A percentile compares a stretch with the other conserved stretches of the same genome.
phyloP scores from a whole-genome alignment of 257 asterid species.

The Coffea canephora region DNA sequence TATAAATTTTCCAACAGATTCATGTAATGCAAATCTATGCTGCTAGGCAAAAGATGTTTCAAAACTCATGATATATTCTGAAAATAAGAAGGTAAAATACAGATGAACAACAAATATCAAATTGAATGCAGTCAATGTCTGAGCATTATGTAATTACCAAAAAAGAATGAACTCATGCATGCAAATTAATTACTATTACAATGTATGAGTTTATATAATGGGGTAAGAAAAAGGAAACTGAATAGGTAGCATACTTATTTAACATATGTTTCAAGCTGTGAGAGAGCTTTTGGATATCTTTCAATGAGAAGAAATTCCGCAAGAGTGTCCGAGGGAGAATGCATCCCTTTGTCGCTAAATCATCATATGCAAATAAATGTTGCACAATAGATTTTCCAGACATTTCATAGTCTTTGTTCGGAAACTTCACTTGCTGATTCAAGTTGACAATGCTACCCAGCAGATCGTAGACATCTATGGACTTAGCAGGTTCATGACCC shows the following conservation, averaged over 20 bases:
- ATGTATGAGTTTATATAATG: background rate
- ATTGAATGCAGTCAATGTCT: background rate
- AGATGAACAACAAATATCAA: background rate
- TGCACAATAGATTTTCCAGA: slow-evolving; percentile 38
- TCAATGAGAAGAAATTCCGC: slow-evolving; percentile 28
- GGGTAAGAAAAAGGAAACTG: background rate
- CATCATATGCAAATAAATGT: slow-evolving; percentile 23
- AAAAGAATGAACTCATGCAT: background rate
- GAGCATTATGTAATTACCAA: background rate
- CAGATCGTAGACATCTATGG: slow-evolving; percentile 47
- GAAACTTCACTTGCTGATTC: slow-evolving; percentile 26
- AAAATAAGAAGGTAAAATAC: background rate
- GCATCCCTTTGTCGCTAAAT: slow-evolving; percentile 27
- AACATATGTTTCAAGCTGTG: slow-evolving; percentile 57
- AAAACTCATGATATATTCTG: background rate
- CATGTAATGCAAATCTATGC: background rate
- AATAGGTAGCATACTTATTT: slow-evolving; percentile 49
- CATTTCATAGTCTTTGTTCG: slow-evolving; percentile 25
- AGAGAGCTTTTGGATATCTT: slow-evolving; percentile 47
- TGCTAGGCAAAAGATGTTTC: background rate
- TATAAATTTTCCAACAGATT: background rate
- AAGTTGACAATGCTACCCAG: slow-evolving; percentile 32
- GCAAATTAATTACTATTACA: background rate
- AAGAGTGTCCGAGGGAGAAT: slow-evolving; percentile 17
- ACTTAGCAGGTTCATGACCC: slow-evolving; percentile 62